These are phyloP conservation scores for Chlorella vulgaris DNA, from an alignment of 139 green algal genomes.

Conservation along the genomic window DNA sequence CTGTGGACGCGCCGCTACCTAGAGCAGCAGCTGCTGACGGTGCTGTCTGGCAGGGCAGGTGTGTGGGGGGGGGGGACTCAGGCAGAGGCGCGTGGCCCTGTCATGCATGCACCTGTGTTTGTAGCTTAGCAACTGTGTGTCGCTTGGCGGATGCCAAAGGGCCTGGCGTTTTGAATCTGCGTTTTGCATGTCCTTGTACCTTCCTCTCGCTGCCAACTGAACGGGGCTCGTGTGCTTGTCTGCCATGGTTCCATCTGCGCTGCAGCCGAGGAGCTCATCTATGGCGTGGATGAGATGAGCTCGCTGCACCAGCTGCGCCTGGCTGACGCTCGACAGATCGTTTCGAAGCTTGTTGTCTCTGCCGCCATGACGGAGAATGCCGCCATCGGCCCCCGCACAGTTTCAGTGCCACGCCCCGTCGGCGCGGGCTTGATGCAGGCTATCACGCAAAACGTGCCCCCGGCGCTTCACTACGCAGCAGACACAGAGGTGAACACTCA, in stretches of 20 bases:
- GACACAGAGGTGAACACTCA: slow-evolving; percentile 4
- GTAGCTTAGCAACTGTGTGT: neutral
- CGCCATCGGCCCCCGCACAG: slow-evolving; percentile 35
- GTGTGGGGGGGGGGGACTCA: too few species aligned
- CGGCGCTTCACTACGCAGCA: slow-evolving; percentile 33
- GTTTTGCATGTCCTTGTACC: too few species aligned
- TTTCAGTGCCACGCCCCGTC: slow-evolving; percentile 21
- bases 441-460: slow-evolving; percentile 21
- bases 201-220: too few species aligned
- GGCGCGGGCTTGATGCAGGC: slow-evolving; percentile 27
- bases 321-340: slow-evolving; percentile 62
- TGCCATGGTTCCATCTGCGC: too few species aligned
- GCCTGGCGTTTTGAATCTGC: too few species aligned
- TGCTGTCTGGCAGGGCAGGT: slow-evolving; percentile 70
- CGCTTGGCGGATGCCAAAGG: neutral
- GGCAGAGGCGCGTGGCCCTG: too few species aligned
- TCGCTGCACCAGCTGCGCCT: slow-evolving; percentile 69
- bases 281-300: slow-evolving; percentile 63
- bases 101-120: too few species aligned
- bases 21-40: slow-evolving; percentile 76
- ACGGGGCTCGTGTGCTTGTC: too few species aligned
- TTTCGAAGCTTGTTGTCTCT: slow-evolving; percentile 63
- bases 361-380: slow-evolving; percentile 46
- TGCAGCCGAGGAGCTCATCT: slow-evolving; percentile 71
- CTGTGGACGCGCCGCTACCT: slow-evolving; percentile 80